Evolutionary conservation across 2,329 filamentous ascomycete species (phyloP).

Genomic region (Decorospora gaudefroyi): DNA sequence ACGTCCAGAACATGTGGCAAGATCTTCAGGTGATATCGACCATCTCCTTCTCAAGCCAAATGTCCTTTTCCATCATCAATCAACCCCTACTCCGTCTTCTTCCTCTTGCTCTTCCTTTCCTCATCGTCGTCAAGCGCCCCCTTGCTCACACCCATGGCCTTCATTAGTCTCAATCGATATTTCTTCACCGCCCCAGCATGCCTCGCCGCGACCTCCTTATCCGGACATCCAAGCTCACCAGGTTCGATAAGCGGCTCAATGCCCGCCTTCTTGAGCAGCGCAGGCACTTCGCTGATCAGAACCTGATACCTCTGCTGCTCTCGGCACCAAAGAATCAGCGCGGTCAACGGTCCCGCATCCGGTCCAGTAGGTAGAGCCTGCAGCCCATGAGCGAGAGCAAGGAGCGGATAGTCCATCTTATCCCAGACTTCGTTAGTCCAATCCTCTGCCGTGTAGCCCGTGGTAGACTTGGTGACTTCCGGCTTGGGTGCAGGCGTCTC

Average conservation of each 20-base stretch:
- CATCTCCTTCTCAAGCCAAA: too few species aligned
- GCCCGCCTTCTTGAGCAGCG: conserved; percentile 5
- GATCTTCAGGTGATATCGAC: too few species aligned
- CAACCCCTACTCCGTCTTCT: conserved; percentile 2
- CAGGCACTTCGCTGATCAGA: conserved; percentile 18
- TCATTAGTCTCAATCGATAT: conserved; percentile 10
- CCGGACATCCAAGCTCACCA: conserved; percentile 8
- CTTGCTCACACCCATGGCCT: conserved; percentile 3
- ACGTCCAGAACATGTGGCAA: too few species aligned
- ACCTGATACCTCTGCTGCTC: neutral
- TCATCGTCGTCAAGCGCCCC: neutral
- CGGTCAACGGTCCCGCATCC: conserved; percentile 26
- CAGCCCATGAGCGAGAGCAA: conserved; percentile 22
- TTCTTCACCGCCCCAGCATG: conserved; percentile 12
- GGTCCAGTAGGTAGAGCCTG: conserved; percentile 13
- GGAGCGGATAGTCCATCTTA: conserved; percentile 24
- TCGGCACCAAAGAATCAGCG: conserved; percentile 18
- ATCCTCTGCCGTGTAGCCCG: conserved; percentile 17
- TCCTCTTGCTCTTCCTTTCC: conserved; percentile 3
- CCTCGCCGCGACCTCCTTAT: conserved; percentile 11
- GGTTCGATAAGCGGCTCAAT: conserved; percentile 18
- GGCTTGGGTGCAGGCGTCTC: too few species aligned
- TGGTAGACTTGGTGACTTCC: neutral
- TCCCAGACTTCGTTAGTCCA: conserved; percentile 17
- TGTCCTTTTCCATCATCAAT: neutral